These are phyloP conservation scores for Colletotrichum siamense DNA, from an alignment of 2,329 filamentous ascomycete genomes.

Conservation along the genomic window DNA sequence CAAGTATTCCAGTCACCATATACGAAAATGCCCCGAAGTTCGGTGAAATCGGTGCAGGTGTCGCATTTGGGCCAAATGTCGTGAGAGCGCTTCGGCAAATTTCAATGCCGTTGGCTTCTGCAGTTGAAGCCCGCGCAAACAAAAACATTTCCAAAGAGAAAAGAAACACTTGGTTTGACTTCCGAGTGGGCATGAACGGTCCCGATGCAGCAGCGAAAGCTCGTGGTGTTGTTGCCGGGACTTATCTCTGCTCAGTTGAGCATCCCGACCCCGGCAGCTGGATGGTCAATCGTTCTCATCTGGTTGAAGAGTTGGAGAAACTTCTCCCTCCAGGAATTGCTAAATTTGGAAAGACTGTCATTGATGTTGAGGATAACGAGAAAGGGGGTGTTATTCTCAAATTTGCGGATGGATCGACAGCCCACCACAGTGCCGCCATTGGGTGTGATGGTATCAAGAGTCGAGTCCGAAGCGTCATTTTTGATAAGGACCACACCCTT, in stretches of 20 bases:
- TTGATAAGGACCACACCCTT: constrained; percentile 28
- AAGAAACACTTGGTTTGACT: constrained; percentile 25
- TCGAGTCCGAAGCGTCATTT: constrained; percentile 37
- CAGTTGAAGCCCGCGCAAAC: not conserved
- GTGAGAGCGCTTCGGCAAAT: constrained; percentile 27
- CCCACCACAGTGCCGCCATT: constrained; percentile 42
- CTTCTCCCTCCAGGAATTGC: constrained; percentile 33
- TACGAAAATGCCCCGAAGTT: not conserved
- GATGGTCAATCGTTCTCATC: not conserved
- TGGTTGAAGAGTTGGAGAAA: constrained; percentile 40
- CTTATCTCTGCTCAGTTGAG: not conserved
- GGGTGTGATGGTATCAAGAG: constrained; percentile 48
- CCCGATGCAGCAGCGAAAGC: not conserved
- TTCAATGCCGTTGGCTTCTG: not conserved
- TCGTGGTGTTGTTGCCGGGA: not conserved
- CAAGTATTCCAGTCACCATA: constrained; percentile 39
- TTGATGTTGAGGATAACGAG: not conserved
- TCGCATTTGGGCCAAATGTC: constrained; percentile 56
- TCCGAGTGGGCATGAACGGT: constrained; percentile 8
- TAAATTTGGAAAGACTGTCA: not conserved
- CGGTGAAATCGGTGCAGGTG: constrained; percentile 45
- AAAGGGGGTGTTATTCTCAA: not conserved
- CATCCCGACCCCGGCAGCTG: not conserved
- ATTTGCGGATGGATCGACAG: constrained; percentile 34
- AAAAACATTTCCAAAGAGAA: not conserved